Evolutionary conservation across 1,139 yeast species (phyloP).

Genomic region (Saccharomycopsis hybrid): DNA sequence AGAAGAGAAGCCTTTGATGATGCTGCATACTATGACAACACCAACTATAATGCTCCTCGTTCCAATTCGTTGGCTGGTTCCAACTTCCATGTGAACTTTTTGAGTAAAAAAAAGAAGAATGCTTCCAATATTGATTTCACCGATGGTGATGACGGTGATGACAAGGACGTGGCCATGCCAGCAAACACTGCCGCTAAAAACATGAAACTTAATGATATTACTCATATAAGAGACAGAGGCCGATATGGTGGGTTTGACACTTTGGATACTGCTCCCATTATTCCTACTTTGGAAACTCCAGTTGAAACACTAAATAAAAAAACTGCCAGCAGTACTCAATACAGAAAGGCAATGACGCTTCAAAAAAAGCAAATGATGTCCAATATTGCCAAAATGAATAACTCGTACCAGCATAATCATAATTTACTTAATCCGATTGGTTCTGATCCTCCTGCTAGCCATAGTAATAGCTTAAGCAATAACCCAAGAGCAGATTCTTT

Average conservation of each 20-base stretch:
- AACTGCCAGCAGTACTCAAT: slow-evolving; percentile 44
- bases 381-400: slow-evolving; percentile 35
- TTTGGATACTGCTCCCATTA: slow-evolving; percentile 63
- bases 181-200: slow-evolving; percentile 29
- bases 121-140: neutral
- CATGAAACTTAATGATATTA: slow-evolving; percentile 57
- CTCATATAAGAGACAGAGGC: slow-evolving; percentile 58
- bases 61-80: slow-evolving; percentile 17
- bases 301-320: slow-evolving; percentile 25
- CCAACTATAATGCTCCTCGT: slow-evolving; percentile 1
- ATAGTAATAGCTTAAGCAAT: slow-evolving; percentile 23
- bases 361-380: slow-evolving; percentile 55
- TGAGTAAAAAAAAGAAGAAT: slow-evolving; percentile 37
- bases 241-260: slow-evolving; percentile 45
- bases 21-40: slow-evolving; percentile 2
- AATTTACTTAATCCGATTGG: slow-evolving; percentile 19
- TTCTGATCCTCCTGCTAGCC: slow-evolving; percentile 24
- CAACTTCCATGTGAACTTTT: slow-evolving; percentile 29
- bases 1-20: slow-evolving; percentile 14
- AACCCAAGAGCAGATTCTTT: slow-evolving; percentile 54
- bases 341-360: slow-evolving; percentile 62
- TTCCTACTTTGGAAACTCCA: slow-evolving; percentile 49
- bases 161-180: slow-evolving; percentile 39
- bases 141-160: slow-evolving; percentile 44
- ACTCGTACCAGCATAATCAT: slow-evolving; percentile 25